Base-by-base conservation (phyloP, 371 early-diverging fungal species). In the Mortierella sp. region DNA sequence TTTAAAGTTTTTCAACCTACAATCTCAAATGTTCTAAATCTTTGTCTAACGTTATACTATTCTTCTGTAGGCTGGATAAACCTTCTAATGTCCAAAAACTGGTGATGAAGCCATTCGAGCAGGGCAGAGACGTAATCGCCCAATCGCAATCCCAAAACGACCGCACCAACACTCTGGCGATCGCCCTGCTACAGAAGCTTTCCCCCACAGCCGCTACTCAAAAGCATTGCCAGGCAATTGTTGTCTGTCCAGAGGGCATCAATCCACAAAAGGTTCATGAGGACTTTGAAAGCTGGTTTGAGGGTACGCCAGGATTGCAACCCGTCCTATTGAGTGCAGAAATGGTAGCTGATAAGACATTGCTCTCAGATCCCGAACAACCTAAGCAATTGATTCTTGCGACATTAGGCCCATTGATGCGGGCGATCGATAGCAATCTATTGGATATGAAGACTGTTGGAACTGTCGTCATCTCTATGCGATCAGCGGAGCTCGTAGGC, bases 101-200 rank as follows among this genome's bases (percentile, higher is more conserved):
- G 61, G 54, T 70, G 22, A 73, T 79, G 64, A 60, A 63, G 53
- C 71, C 80, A 0, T 68, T 79, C 42, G 37, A 43, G 49, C 47
- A 70, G 31, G 80, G 80, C 65, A 70, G 61, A 61, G 80, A 79
- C 22, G 70, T 79, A 26, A 70, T 79, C 35, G 80, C 80, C 7
- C 80, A 79, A 53, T 57, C 80, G 3, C 80, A 79, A 35, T 79
- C 80, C 2, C 80, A 74, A 57, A 70, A 70, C 31, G 80, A 79
- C 53, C 80, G 80, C 19, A 79, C 80, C 55, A 74, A 67, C 53
- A 79, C 80, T 6, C 28, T 79, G 55, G 80, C 74, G 2, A 74
- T 79, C 9, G 70, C 68, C 2, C 32, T 74, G 8, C 34, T 74
- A 23, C 74, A 79, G 51, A 79, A 79, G 47, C 68, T 79, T 13